Evolutionary conservation across 164 flowering plant genomes (phyloP), one percentile per base, ranked within the genome.

Genomic region (Umbellularia californica): DNA sequence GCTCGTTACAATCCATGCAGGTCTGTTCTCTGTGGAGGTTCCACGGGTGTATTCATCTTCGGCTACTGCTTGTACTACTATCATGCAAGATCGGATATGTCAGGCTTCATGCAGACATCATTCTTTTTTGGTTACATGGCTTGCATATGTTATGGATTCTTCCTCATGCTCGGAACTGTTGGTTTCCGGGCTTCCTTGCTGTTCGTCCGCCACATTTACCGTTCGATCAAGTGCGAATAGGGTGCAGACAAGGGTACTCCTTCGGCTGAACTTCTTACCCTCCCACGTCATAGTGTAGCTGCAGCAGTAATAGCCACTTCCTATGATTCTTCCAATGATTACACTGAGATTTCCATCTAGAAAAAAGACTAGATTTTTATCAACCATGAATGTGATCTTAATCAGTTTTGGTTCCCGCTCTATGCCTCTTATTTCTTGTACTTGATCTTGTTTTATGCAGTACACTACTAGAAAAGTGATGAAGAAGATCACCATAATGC

Each of bases 61-160:
- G 76, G 76, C 10, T 77, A 77, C 65, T 77, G 79, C 28, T 41
- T 77, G 68, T 77, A 77, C 62, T 77, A 77, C 64, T 77, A 77
- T 51, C 28, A 77, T 58, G 79, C 79, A 72, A 73, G 79, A 69
- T 77, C 79, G 20, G 79, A 77, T 50, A 77, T 77, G 79, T 72
- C 79, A 12, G 79, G 79, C 20, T 77, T 77, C 65, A 77, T 77
- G 79, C 79, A 77, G 24, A 77, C 76, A 13, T 77, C 79, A n/a
- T 77, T 77, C 72, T 77, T 77, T 72, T 77, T 77, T 62, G 79
- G 79, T 50, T 77, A 77, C 72, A 77, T 77, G 79, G 76, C 79
- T 35, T 77, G 79, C 76, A 77, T 77, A 41, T 77, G 79, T 58
- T 77, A 77, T 50, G 79, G 79, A 5, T 77, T 77, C 72, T 77